phyloP scores from a whole-genome alignment of 2,329 filamentous ascomycete genomes.

The Fusarium pilosicola region DNA sequence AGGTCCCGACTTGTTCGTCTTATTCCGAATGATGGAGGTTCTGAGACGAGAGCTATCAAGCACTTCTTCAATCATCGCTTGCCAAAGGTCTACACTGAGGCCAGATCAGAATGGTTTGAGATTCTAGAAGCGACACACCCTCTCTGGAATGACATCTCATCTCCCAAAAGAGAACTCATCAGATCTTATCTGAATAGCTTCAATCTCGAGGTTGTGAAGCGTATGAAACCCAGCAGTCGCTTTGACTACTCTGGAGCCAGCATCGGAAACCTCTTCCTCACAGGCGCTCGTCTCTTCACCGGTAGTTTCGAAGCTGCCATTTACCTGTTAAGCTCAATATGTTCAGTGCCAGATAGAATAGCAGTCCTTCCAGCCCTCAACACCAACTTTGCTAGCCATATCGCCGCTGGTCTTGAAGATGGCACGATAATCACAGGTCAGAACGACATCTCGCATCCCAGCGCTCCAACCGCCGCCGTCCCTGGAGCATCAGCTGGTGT shows the following conservation, averaged over 20 bases:
- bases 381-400: constrained; percentile 95
- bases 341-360: constrained; percentile 80
- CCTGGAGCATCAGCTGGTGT: constrained; percentile 44
- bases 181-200: constrained; percentile 80
- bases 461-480: constrained; percentile 64
- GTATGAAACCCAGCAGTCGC: constrained; percentile 75
- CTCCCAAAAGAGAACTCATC: constrained; percentile 79
- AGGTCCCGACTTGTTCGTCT: constrained; percentile 81
- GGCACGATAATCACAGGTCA: constrained; percentile 87
- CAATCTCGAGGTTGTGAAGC: constrained; percentile 82
- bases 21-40: constrained; percentile 73
- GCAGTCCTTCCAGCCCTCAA: constrained; percentile 90
- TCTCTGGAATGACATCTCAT: constrained; percentile 78
- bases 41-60: constrained; percentile 80
- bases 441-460: constrained; percentile 90
- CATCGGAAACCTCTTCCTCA: constrained; percentile 83
- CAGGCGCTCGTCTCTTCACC: constrained; percentile 87
- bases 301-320: constrained; percentile 94
- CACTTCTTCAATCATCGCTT: constrained; percentile 89
- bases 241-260: constrained; percentile 83
- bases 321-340: constrained; percentile 87
- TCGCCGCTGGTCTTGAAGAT: constrained; percentile 82
- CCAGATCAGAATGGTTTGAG: constrained; percentile 84
- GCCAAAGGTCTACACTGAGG: constrained; percentile 64
- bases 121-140: constrained; percentile 85